Evolutionary conservation across 805 yeast genomes (phyloP), one percentile per base, ranked within the genome.

Genomic region (Wickerhamiella vanderwaltii): DNA sequence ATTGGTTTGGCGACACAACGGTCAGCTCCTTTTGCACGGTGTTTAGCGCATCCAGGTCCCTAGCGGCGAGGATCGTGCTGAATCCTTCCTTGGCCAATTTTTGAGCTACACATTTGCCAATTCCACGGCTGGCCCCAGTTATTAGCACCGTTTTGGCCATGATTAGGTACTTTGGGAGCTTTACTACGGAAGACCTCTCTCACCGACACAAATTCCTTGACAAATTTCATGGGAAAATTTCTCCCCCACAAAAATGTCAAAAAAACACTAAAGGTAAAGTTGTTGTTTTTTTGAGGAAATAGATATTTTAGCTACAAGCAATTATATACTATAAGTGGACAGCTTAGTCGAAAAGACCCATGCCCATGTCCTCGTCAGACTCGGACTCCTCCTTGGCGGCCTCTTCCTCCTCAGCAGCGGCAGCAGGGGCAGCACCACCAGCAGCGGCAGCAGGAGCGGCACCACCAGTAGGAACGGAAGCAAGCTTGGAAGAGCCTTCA

Each of bases 381-480:
- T 66, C 72, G 55, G 61, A 79, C 54, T 61, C 78, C 57, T 68
- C 87, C 59, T 72, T 85, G 59, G 68, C 78, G 54, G 65, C 83
- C 56, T 67, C 91, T 47, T 65, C 91, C 47, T 67, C 94, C 46
- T 68, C 91, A 52, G 70, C 85, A 54, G 72, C 81, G 53, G 74
- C 78, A 52, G 67, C 77, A 60, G 73, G 79, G 59, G 79, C 78
- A 58, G 79, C 75, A 55, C 81, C 78, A 61, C 73, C 75, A 61
- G 72, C 74, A 62, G 75, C 71, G 58, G 80, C 67, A 56, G 91
- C 69, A 61, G 85, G 75, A 67, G 91, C 94, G 67, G 95, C 91
- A 72, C 94, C 96, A 68, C 95, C 96, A 62, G 95, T 60, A 69
- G 97, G 96, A 55, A 88, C 93, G 56, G 97, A 78, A 58, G 97